Conservation (phyloP, 257 asterid species). For the Ilex asprella region DNA sequence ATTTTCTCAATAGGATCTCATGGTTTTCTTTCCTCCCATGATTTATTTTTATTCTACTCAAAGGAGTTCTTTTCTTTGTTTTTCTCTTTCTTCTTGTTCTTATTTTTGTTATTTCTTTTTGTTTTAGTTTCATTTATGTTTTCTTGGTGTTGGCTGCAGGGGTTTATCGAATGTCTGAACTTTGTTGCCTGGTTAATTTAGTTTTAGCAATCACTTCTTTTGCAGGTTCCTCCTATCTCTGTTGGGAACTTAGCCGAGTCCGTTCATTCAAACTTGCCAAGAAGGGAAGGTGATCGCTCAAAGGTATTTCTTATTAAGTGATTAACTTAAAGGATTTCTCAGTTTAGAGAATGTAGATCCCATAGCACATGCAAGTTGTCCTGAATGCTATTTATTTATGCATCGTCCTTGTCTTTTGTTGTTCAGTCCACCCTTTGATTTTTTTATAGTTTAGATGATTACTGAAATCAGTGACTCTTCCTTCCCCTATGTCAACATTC, state of each 20-base stretch:
- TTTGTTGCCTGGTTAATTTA: neutral
- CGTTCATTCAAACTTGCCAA: constrained; percentile 45
- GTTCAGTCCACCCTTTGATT: constrained; percentile 3
- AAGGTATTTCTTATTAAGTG: constrained; percentile 20
- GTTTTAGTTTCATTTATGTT: no score
- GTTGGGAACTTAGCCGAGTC: constrained; percentile 56
- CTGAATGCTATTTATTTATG: neutral
- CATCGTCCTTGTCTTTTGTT: neutral
- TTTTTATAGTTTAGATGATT: constrained; percentile 12
- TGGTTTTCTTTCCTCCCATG: neutral
- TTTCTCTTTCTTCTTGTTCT: no score
- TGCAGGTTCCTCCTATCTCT: constrained; percentile 58
- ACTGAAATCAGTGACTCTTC: constrained; percentile 16
- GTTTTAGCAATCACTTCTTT: neutral
- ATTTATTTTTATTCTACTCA: neutral
- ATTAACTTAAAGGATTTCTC: neutral
- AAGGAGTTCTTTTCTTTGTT: neutral
- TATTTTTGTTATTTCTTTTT: no score
- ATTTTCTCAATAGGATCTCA: neutral
- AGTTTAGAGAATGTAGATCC: neutral
- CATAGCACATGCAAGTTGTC: neutral
- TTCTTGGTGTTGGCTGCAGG: neutral
- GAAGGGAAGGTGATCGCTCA: constrained; percentile 24
- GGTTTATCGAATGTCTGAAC: neutral
- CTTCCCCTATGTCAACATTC: constrained; percentile 49